phyloP scores from a whole-genome alignment of 805 yeast species.

The Metschnikowia dekortorum region DNA sequence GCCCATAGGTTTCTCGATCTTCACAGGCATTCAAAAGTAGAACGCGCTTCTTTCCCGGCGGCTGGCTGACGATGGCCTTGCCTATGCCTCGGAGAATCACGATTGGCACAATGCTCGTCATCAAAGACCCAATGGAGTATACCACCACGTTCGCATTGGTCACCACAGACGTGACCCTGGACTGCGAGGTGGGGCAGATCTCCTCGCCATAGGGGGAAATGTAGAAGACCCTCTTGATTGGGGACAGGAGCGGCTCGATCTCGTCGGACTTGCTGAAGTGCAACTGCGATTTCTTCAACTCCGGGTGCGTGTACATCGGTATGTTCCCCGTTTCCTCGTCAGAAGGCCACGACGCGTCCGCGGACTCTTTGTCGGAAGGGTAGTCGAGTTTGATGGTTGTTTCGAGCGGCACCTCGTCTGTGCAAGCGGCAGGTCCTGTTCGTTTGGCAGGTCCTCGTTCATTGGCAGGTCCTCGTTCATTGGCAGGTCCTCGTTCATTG shows the following conservation, averaged over 20 bases:
- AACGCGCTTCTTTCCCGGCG: slow-evolving; percentile 41
- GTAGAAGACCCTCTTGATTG: slow-evolving; percentile 69
- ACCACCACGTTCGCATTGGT: slow-evolving; percentile 51
- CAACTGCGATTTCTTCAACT: slow-evolving; percentile 66
- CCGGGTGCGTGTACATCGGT: slow-evolving; percentile 75
- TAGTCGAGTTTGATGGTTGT: neutral
- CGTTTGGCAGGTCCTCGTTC: neutral
- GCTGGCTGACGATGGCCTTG: slow-evolving; percentile 42
- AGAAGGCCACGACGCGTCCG: slow-evolving; percentile 8
- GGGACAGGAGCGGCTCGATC: slow-evolving; percentile 61
- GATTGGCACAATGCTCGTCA: slow-evolving; percentile 84
- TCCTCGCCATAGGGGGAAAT: slow-evolving; percentile 88
- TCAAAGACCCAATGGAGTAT: slow-evolving; percentile 81
- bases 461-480: no score
- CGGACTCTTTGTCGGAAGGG: neutral
- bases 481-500: neutral
- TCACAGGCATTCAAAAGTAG: slow-evolving; percentile 66
- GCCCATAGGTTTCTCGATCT: slow-evolving; percentile 77
- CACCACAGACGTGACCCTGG: slow-evolving; percentile 52
- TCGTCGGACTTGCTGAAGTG: slow-evolving; percentile 59
- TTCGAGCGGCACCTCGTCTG: slow-evolving; percentile 5
- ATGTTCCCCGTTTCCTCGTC: slow-evolving; percentile 55
- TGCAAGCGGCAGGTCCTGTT: slow-evolving; percentile 19
- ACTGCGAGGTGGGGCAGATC: slow-evolving; percentile 68
- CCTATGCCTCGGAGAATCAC: slow-evolving; percentile 72